phyloP scores from a whole-genome alignment of 371 early-diverging fungal genomes.

The Mucor piriformis region DNA sequence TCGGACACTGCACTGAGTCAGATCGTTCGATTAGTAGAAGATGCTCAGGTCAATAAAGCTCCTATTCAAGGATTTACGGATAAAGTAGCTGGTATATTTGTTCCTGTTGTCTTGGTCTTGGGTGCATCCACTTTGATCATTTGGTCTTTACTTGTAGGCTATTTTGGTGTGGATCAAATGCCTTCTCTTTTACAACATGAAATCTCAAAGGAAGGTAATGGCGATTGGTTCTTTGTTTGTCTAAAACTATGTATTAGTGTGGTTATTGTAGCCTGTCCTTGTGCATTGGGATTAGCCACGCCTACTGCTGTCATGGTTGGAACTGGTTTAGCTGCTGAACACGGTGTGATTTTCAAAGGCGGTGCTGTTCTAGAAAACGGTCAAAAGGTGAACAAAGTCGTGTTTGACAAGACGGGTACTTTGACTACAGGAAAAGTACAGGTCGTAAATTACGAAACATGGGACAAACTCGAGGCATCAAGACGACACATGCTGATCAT shows the following conservation, averaged over 20 bases:
- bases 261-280: conserved; percentile 96
- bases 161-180: conserved; percentile 45
- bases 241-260: conserved; percentile 92
- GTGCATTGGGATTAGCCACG: conserved; percentile 93
- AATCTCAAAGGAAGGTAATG: conserved; percentile 52
- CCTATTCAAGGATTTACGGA: conserved; percentile 88
- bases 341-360: conserved; percentile 89
- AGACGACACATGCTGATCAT: conserved; percentile 27
- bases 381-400: conserved; percentile 77
- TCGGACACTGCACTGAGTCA: conserved; percentile 82
- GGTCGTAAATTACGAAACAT: conserved; percentile 58
- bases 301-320: conserved; percentile 99
- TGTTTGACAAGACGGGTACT: conserved; percentile 98
- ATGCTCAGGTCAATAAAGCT: conserved; percentile 85
- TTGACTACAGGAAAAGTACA: conserved; percentile 84
- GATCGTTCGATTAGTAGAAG: conserved; percentile 89
- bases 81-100: conserved; percentile 86
- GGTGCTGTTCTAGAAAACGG: conserved; percentile 85
- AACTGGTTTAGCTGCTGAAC: conserved; percentile 93
- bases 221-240: conserved; percentile 78
- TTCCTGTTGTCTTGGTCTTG: conserved; percentile 80
- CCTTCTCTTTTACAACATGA: conserved; percentile 60
- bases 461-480: conserved; percentile 10
- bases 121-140: conserved; percentile 74
- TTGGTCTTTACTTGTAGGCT: conserved; percentile 72